Conservation (phyloP, 2,329 filamentous ascomycete genomes). For the Microcyclosporella mali region DNA sequence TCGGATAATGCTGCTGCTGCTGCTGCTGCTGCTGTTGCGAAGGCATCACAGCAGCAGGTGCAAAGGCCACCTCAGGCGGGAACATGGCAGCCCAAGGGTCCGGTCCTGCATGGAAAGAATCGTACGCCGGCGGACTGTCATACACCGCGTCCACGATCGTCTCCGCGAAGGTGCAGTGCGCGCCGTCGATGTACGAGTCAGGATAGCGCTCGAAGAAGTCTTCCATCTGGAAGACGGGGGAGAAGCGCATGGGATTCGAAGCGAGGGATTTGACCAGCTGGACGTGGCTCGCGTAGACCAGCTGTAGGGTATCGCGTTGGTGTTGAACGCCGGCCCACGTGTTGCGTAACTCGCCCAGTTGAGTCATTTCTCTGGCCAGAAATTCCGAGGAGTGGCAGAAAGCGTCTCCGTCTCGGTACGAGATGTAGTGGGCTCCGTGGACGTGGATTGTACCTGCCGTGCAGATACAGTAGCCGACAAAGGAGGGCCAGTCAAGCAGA, state of each 20-base stretch:
- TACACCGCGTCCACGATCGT: slow-evolving; percentile 35
- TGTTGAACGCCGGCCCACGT: slow-evolving; percentile 74
- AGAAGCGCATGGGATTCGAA: slow-evolving; percentile 64
- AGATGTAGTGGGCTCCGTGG: slow-evolving; percentile 73
- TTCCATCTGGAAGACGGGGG: slow-evolving; percentile 74
- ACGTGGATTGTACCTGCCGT: slow-evolving; percentile 84
- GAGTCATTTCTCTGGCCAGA: slow-evolving; percentile 70
- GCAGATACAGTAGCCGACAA: slow-evolving; percentile 80
- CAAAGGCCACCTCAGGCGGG: background rate
- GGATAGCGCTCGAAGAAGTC: slow-evolving; percentile 84
- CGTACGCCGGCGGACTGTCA: background rate
- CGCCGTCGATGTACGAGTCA: slow-evolving; percentile 64
- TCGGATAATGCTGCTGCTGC: slow-evolving; percentile 1
- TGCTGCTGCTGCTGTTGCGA: background rate
- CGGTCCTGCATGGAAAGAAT: background rate
- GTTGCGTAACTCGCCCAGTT: slow-evolving; percentile 67
- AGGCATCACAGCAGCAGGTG: too few species aligned
- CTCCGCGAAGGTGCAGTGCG: slow-evolving; percentile 66
- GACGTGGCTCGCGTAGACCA: slow-evolving; percentile 69
- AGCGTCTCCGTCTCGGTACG: slow-evolving; percentile 52
- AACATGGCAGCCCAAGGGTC: background rate
- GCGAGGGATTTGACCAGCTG: slow-evolving; percentile 70
- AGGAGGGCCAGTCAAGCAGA: slow-evolving; percentile 76
- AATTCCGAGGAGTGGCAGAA: slow-evolving; percentile 65
- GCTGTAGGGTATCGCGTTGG: slow-evolving; percentile 71